Base-by-base conservation (phyloP, 129 eudicot genomes). In the Chrysanthemum makinoi region DNA sequence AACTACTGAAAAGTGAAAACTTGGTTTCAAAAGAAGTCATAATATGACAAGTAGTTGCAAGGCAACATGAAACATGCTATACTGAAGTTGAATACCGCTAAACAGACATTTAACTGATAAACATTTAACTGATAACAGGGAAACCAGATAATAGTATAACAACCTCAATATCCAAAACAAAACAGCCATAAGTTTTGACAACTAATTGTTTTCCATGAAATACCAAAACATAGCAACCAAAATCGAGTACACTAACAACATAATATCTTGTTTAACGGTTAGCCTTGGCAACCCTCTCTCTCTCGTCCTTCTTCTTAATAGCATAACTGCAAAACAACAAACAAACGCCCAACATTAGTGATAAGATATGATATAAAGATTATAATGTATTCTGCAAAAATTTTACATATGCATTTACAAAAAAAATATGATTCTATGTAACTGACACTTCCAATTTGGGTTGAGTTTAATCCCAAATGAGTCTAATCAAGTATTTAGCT, bases 251-350 rank as follows among this genome's bases (percentile, higher is more conserved):
- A 50, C 70, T 61, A 63, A 74, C 9, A 63, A 74, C 5, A 53
- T 28, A 0, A 54, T n/a, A 63, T 39, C 17, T 60, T 84, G 67
- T 79, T 85, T 43, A 88, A 81, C 91, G 91, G 44, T 88, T 88
- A 55, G 91, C 91, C 88, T 88, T 85, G 30, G 91, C 91, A 81
- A 88, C 91, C 79, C 91, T 89, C 80, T 89, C 96, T 22, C 86
- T 86, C 74, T 89, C 91, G 53, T 89, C 96, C 65, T 89, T 89
- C 87, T 89, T 89, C 72, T 89, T 89, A 52, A 89, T 89, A 3
- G 96, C 96, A 72, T 89, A 89, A 76, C 91, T 89, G 82, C 76
- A 74, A 3, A 56, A 44, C 24, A 60, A 30, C 22, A 65, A 53
- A 6, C 3, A 44, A 6, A 16, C 0, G 4, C 11, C 4, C 10